phyloP scores from a whole-genome alignment of 257 asterid species.

The Haberlea rhodopensis region DNA sequence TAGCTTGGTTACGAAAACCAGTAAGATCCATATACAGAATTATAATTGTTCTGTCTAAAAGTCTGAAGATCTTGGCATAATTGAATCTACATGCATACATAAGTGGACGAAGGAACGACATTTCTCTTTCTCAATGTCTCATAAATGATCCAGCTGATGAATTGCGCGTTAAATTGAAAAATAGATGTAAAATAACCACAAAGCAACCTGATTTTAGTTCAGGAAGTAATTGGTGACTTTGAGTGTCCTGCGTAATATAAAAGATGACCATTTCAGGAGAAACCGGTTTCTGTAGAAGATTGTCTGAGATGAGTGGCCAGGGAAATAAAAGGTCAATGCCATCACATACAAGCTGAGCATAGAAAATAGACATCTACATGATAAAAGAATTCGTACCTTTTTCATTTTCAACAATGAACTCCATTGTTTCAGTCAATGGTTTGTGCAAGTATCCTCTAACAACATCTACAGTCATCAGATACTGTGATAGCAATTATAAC shows the following conservation, averaged over 20 bases:
- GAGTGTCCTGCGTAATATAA: constrained; percentile 87
- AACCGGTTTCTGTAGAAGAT: constrained; percentile 59
- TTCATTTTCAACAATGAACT: constrained; percentile 68
- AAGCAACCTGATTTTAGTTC: constrained; percentile 67
- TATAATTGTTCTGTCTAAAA: not conserved
- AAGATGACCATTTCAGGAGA: constrained; percentile 71
- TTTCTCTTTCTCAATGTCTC: not conserved
- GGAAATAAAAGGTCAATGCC: constrained; percentile 25
- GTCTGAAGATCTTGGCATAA: not conserved
- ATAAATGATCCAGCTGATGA: not conserved
- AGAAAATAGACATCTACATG: constrained; percentile 8
- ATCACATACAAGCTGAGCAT: constrained; percentile 21
- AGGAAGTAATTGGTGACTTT: constrained; percentile 68
- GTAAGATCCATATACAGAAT: not conserved
- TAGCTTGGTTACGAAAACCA: not conserved
- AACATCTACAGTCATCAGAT: constrained; percentile 65
- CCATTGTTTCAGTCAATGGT: constrained; percentile 61
- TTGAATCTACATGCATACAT: constrained; percentile 1
- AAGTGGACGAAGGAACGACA: not conserved
- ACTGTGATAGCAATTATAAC: constrained; percentile 45
- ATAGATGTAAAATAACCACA: not conserved
- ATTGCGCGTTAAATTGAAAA: not conserved
- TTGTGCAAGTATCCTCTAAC: constrained; percentile 82
- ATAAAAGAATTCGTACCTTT: constrained; percentile 41
- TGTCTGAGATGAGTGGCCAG: constrained; percentile 39